Evolutionary conservation across 441 rosid species (phyloP), one percentile per base, ranked within the genome.

Genomic region (Aleurites moluccanus): DNA sequence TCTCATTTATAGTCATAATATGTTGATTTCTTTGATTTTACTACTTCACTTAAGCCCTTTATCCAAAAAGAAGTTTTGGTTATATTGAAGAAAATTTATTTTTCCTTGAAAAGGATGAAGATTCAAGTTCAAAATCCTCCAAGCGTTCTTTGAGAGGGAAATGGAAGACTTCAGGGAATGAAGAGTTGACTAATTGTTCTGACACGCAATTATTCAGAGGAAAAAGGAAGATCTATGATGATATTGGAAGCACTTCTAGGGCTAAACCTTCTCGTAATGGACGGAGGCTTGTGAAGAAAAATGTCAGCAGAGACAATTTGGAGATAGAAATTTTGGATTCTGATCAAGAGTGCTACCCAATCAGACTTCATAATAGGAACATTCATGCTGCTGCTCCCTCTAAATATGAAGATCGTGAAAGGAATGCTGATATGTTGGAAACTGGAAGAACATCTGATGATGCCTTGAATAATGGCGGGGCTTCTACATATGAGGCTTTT

Each of bases 271-370:
- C 85, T 72, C 62, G 38, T 72, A 84, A 82, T 64, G 79, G 87
- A 14, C 80, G 77, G 76, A 91, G 83, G 77, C 83, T 87, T 69
- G 81, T 83, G 77, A 88, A 87, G 82, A 87, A 78, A 79, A 82
- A 74, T 67, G 70, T 68, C 30, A 52, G 64, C 45, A 84, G 82
- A 73, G 75, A 82, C 69, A 78, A 70, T 71, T 61, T 84, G 47
- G 79, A 80, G 73, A 64, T 65, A 23, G 55, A 74, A 55, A 40
- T 69, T 60, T 83, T 78, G 55, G 92, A 88, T 71, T 86, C 88
- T 63, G 88, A 87, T 60, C 79, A 75, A 70, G 92, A 87, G 42
- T 53, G 74, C 78, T 42, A 55, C 57, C 64, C 77, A 55, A 57
- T 63, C 14, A 57, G 71, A 69, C 79, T 74, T 76, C 79, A 59